Percentiles rank a stretch among this genome's conserved stretches.
Evolutionary conservation across 2,329 filamentous ascomycete species (phyloP).

Genomic region (Tolypocladium album): DNA sequence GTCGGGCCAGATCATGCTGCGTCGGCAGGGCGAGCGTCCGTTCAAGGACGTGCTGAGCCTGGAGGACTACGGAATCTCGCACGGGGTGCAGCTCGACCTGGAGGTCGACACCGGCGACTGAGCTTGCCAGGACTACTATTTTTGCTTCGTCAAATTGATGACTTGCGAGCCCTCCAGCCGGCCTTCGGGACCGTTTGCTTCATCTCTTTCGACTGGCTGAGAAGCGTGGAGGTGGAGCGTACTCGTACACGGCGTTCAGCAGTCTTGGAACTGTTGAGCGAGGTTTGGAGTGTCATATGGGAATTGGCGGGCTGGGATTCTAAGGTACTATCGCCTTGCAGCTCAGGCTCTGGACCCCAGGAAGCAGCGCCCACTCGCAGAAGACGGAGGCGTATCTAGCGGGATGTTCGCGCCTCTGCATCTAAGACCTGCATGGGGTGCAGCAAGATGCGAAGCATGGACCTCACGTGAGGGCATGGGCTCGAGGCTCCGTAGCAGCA

Average conservation of each 20-base stretch:
- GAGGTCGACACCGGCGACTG: conserved; percentile 52
- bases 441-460: neutral
- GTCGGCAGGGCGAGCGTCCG: conserved; percentile 82
- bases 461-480: neutral
- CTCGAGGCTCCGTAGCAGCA: neutral
- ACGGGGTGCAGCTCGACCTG: conserved; percentile 64
- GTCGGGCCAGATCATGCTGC: conserved; percentile 83
- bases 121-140: conserved; percentile 8
- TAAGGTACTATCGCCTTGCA: neutral
- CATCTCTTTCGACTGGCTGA: neutral
- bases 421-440: neutral
- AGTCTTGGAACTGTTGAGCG: neutral
- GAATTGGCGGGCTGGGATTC: neutral
- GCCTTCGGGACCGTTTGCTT: neutral
- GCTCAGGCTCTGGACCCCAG: neutral
- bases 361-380: neutral
- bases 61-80: conserved; percentile 88
- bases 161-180: neutral
- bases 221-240: neutral
- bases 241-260: neutral
- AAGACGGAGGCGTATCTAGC: neutral
- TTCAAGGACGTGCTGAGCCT: conserved; percentile 86
- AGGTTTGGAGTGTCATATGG: neutral
- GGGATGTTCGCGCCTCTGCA: neutral
- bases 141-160: neutral